Base-by-base conservation (phyloP, 2,329 filamentous ascomycete genomes). In the Colletotrichum echinochloae region DNA sequence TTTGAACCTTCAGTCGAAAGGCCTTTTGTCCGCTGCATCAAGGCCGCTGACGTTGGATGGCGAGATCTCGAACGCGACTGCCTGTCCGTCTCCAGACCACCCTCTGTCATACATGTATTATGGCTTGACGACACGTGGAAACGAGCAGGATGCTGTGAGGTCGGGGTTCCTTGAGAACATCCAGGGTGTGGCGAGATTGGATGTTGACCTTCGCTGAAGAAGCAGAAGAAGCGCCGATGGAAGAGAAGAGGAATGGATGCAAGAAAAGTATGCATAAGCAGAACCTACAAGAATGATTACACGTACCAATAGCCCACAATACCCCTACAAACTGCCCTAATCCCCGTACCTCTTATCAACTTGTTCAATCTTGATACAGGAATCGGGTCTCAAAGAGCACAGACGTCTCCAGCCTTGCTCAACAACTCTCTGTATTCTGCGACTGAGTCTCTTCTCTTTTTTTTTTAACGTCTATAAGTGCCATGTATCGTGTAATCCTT, bases 401-500 rank as follows among this genome's bases (percentile, higher is more conserved):
- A 2, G 14, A 8, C 12, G 7, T 37, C 3, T 35, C 16, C 4
- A n/a, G n/a, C n/a, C 23, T 28, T 37, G 18, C 41, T 59, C 33
- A 12, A 46, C 23, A 4, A 7, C 12, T 26, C 12, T 26, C n/a
- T 39, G 18, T 39, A 9, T 28, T n/a, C 8, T 20, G 35, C n/a
- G n/a, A 39, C 8, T 16, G 11, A 6, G 6, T n/a, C n/a, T n/a
- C n/a, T n/a, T n/a, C n/a, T n/a, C n/a, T n/a, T n/a, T n/a, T n/a
- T n/a, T n/a, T 14, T 54, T 26, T 75, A 80, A 64, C 87, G 79
- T 52, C 74, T 84, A 76, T 90, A 91, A 0, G 77, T 78, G 1
- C 87, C 88, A 11, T 81, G 78, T 63, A 91, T 89, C 0, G 82
- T 87, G 76, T 94, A 94, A 76, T 94, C 90, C 80, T 94, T 94